These are phyloP conservation scores for Dryas alaskensis DNA, from an alignment of 306 rosid species.

Conservation along the genomic window DNA sequence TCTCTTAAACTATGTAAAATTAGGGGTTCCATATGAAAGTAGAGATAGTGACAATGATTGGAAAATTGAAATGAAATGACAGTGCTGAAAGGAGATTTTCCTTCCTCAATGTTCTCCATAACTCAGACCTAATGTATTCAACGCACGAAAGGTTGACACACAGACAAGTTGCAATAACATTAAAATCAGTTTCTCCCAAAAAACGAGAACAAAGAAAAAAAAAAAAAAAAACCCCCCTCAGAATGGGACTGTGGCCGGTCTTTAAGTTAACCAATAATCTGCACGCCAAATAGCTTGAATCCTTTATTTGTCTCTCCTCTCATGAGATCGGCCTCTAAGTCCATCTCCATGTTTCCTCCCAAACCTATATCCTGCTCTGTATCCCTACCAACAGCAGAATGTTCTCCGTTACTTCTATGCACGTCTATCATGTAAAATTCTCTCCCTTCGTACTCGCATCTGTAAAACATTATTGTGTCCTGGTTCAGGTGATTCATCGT, in stretches of 20 bases:
- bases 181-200: not conserved
- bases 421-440: conserved; percentile 13
- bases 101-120: too few species aligned
- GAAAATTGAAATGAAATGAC: too few species aligned
- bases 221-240: too few species aligned
- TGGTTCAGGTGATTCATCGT: conserved; percentile 18
- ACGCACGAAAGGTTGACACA: too few species aligned
- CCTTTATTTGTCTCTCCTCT: not conserved
- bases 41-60: too few species aligned
- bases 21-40: too few species aligned
- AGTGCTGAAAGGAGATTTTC: too few species aligned
- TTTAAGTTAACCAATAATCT: conserved; percentile 7
- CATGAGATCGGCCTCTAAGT: not conserved
- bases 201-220: not conserved
- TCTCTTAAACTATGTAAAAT: too few species aligned
- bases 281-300: conserved; percentile 21
- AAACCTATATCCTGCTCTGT: not conserved
- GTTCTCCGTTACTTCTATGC: not conserved
- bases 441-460: not conserved
- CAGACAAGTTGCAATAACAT: not conserved
- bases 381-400: not conserved
- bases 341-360: not conserved
- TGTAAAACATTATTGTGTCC: not conserved
- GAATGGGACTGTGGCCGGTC: not conserved
- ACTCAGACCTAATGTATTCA: too few species aligned